Evolutionary conservation across 106 monocot genomes (phyloP).

Genomic region (Dioscorea alata): DNA sequence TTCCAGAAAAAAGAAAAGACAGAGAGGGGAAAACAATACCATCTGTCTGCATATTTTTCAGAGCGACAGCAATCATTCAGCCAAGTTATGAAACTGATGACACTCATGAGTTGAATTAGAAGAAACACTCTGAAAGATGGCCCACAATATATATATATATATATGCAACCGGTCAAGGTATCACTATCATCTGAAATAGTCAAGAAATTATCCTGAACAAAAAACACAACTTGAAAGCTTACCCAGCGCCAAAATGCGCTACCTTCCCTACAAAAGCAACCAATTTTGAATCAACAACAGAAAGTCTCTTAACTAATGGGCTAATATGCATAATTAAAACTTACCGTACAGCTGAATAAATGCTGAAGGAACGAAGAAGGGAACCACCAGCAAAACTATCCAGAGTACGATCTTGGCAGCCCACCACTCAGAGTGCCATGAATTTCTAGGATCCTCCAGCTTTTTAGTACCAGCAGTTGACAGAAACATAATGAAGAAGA

Average conservation of each 20-base stretch:
- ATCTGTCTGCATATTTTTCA: conserved; percentile 62
- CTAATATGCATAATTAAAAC: background rate
- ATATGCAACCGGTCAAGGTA: too few relatives aligned
- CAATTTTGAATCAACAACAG: background rate
- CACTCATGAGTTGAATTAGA: conserved; percentile 84
- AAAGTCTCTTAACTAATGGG: too few relatives aligned
- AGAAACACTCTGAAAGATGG: conserved; percentile 67
- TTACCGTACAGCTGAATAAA: conserved; percentile 76
- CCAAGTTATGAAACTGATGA: conserved; percentile 91
- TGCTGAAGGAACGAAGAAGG: conserved; percentile 68
- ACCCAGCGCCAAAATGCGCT: conserved; percentile 91
- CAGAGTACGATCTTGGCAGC: conserved; percentile 61
- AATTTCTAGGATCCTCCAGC: conserved; percentile 46
- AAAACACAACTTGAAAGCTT: background rate
- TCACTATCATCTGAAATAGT: too few relatives aligned
- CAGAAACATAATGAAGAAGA: conserved; percentile 79
- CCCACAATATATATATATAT: too few relatives aligned
- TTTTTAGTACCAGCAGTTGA: conserved; percentile 60
- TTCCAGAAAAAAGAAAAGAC: too few relatives aligned
- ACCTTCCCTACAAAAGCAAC: conserved; percentile 50
- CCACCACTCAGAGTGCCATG: conserved; percentile 95
- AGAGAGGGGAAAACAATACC: conserved; percentile 28
- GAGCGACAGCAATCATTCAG: conserved; percentile 62
- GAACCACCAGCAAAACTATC: conserved; percentile 44
- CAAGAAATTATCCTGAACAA: too few relatives aligned